phyloP scores from a whole-genome alignment of 2,329 filamentous ascomycete genomes.

The Metarhizium humberi region DNA sequence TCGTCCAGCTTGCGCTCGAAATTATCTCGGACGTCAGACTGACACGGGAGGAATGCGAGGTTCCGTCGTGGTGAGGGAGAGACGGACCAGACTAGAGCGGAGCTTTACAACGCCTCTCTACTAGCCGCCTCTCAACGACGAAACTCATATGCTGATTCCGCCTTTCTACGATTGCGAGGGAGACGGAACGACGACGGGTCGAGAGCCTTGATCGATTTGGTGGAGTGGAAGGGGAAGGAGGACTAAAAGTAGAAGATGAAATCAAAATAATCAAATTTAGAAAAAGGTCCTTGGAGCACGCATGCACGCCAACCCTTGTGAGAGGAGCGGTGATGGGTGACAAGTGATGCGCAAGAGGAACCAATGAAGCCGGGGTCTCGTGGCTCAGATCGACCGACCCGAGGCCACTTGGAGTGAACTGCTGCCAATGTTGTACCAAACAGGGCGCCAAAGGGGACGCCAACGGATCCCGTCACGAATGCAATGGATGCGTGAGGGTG shows the following conservation, averaged over 20 bases:
- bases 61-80: neutral
- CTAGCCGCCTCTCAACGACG: neutral
- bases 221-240: neutral
- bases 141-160: neutral
- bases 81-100: neutral
- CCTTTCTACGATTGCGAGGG: neutral
- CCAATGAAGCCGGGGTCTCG: slow-evolving; percentile 9
- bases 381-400: slow-evolving; percentile 8
- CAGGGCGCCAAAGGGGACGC: neutral
- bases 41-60: neutral
- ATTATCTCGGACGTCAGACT: neutral
- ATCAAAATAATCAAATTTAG: neutral
- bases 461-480: neutral
- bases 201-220: neutral
- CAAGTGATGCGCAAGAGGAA: neutral
- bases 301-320: neutral
- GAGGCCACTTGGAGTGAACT: slow-evolving; percentile 1
- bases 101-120: neutral
- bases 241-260: neutral
- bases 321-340: slow-evolving; percentile 9
- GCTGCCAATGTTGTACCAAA: neutral
- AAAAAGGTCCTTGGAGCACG: slow-evolving; percentile 2
- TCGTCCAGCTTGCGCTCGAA: neutral
- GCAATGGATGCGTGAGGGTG: neutral
- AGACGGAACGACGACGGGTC: neutral